Percentiles rank a stretch among this genome's conserved stretches.
Conservation (phyloP, 2,329 filamentous ascomycete genomes). For the Cryphonectria naterciae region DNA sequence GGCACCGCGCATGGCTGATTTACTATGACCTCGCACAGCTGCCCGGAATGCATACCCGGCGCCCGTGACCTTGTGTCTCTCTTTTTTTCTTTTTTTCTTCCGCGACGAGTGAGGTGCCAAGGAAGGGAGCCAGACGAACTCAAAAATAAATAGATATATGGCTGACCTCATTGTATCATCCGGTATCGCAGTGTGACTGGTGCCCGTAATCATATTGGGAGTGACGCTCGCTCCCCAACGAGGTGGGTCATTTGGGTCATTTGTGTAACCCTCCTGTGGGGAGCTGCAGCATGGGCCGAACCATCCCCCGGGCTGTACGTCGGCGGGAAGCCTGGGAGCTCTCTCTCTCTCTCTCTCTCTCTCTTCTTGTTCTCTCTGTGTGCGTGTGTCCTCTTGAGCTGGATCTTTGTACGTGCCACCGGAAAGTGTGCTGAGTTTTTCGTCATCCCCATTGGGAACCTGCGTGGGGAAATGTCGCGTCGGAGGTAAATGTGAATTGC, state of each 20-base stretch:
- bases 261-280: background rate
- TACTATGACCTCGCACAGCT: too few species aligned
- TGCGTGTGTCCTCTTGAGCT: background rate
- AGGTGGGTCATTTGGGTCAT: background rate
- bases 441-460: background rate
- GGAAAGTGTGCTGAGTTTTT: background rate
- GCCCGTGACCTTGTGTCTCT: too few species aligned
- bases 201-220: background rate
- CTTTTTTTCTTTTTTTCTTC: too few species aligned
- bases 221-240: background rate
- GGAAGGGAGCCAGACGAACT: background rate
- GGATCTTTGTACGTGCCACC: background rate
- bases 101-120: background rate
- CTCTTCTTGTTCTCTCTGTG: too few species aligned
- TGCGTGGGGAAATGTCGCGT: background rate
- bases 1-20: background rate
- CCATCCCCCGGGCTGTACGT: background rate
- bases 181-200: background rate
- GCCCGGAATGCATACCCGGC: too few species aligned
- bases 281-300: conserved; percentile 8
- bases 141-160: background rate
- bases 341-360: too few species aligned
- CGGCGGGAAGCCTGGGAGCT: background rate
- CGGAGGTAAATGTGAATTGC: background rate
- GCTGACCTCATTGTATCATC: background rate